phyloP scores from a whole-genome alignment of 495 filamentous ascomycete species.

The Trichoderma erinaceum region DNA sequence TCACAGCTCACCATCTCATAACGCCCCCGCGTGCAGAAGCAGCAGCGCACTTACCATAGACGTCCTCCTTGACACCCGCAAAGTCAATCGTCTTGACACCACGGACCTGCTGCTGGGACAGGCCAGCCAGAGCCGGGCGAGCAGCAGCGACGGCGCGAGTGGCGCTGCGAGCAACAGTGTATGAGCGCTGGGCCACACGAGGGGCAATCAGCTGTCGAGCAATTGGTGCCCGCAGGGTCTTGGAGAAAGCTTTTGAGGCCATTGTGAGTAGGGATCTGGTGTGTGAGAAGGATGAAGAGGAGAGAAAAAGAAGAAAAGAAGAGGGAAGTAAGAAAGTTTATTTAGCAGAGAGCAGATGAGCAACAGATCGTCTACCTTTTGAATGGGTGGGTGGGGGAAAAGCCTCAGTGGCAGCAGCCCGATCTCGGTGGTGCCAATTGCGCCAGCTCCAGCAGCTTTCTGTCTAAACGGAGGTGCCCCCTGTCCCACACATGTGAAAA shows the following conservation, averaged over 20 bases:
- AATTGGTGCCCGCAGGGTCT: slow-evolving; percentile 70
- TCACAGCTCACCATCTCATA: neutral
- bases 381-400: slow-evolving; percentile 15
- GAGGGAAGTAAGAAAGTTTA: slow-evolving; percentile 21
- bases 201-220: slow-evolving; percentile 65
- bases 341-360: slow-evolving; percentile 6
- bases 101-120: slow-evolving; percentile 57
- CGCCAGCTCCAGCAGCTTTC: neutral
- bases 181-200: slow-evolving; percentile 60
- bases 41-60: slow-evolving; percentile 61
- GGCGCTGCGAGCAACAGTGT: slow-evolving; percentile 60
- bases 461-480: neutral
- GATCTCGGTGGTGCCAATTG: neutral
- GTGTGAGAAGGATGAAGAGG: slow-evolving; percentile 22
- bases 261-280: slow-evolving; percentile 41
- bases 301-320: slow-evolving; percentile 22
- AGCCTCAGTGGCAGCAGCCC: slow-evolving; percentile 11
- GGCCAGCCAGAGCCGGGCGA: slow-evolving; percentile 44
- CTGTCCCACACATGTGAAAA: slow-evolving; percentile 12
- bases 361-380: neutral
- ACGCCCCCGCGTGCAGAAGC: neutral
- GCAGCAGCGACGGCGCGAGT: slow-evolving; percentile 47
- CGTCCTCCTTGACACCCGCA: slow-evolving; percentile 83
- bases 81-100: slow-evolving; percentile 91
- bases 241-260: slow-evolving; percentile 77